Conservation (phyloP, 352 stramenopile species). For the Globisporangium solare region DNA sequence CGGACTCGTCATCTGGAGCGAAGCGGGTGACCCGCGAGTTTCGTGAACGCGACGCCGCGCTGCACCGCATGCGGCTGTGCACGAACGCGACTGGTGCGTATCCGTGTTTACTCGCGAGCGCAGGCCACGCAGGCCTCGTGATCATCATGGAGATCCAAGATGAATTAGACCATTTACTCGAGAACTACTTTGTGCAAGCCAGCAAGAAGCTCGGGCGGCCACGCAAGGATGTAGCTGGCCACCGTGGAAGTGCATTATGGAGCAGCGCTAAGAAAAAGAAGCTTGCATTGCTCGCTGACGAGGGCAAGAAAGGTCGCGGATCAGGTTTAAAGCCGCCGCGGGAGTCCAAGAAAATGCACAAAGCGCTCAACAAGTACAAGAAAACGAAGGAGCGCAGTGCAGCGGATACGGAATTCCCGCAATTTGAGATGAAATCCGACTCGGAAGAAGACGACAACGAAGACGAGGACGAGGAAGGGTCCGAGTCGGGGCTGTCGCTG, state of each 20-base stretch:
- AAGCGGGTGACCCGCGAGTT: slow-evolving; percentile 47
- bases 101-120: slow-evolving; percentile 61
- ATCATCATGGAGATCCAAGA: slow-evolving; percentile 69
- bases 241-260: neutral
- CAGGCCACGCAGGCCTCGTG: slow-evolving; percentile 66
- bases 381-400: slow-evolving; percentile 12
- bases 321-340: slow-evolving; percentile 27
- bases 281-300: slow-evolving; percentile 12
- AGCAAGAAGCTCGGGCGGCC: slow-evolving; percentile 53
- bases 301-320: slow-evolving; percentile 14
- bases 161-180: slow-evolving; percentile 45
- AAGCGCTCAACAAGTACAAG: slow-evolving; percentile 31
- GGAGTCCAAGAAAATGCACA: slow-evolving; percentile 28
- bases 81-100: slow-evolving; percentile 33
- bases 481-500: slow-evolving; percentile 31
- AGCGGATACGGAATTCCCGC: no score
- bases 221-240: neutral
- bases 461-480: neutral
- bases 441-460: neutral
- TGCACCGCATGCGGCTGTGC: slow-evolving; percentile 64
- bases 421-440: neutral
- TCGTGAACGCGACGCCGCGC: slow-evolving; percentile 65
- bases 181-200: slow-evolving; percentile 43
- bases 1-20: no score
- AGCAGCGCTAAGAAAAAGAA: slow-evolving; percentile 28